These are phyloP conservation scores for Brassica rapa DNA, from an alignment of 345 rosid genomes.

Conservation along the genomic window DNA sequence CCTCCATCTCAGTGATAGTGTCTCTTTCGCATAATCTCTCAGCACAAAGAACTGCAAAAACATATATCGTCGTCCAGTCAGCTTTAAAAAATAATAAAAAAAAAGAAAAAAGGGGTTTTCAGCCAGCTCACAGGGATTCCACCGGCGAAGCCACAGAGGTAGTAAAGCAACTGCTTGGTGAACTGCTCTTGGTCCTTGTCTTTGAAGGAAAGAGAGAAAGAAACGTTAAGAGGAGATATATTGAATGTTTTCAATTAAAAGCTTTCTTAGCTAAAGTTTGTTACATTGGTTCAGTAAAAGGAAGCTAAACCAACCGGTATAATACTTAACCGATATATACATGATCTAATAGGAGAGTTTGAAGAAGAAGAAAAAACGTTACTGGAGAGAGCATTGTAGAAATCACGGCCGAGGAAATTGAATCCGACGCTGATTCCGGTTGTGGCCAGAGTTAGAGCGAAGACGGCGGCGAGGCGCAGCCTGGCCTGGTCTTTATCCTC, in stretches of 20 bases:
- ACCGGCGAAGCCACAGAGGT: constrained; percentile 83
- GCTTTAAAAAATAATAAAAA: no score
- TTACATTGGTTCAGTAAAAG: no score
- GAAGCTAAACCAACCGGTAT: no score
- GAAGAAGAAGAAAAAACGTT: constrained; percentile 18
- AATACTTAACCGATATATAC: no score
- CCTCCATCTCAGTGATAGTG: constrained; percentile 81
- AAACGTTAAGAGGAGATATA: neutral
- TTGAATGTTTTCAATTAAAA: no score
- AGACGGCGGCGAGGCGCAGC: constrained; percentile 77
- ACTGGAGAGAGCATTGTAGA: constrained; percentile 94
- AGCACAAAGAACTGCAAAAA: constrained; percentile 76
- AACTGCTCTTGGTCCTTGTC: constrained; percentile 96
- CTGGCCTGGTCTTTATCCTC: constrained; percentile 79
- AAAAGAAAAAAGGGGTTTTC: neutral
- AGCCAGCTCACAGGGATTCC: constrained; percentile 88
- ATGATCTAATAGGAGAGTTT: neutral
- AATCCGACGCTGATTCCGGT: constrained; percentile 96
- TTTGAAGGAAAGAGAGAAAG: constrained; percentile 10
- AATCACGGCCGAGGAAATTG: constrained; percentile 97
- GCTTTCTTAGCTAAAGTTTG: no score
- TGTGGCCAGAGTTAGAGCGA: constrained; percentile 86
- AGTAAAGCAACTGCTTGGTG: constrained; percentile 78
- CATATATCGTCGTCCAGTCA: no score
- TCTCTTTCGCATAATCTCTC: constrained; percentile 89